These are phyloP conservation scores for Capronia coronata DNA, from an alignment of 2,329 filamentous ascomycete genomes.

Conservation along the genomic window DNA sequence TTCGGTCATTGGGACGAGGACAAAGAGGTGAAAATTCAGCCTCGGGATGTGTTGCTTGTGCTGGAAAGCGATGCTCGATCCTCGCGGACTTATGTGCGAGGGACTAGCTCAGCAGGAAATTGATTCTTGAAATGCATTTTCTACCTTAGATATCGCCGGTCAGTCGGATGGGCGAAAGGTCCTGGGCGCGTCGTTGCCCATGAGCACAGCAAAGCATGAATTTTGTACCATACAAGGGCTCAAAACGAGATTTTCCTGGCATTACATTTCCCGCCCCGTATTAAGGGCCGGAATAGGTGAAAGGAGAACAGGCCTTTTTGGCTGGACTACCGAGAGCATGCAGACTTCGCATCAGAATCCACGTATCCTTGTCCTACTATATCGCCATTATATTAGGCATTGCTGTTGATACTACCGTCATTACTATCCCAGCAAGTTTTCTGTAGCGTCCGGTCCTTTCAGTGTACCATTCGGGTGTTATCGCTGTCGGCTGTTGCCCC, in stretches of 20 bases:
- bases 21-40: slow-evolving; percentile 71
- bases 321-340: not conserved
- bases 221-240: slow-evolving; percentile 16
- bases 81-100: slow-evolving; percentile 39
- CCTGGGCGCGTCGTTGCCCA: not conserved
- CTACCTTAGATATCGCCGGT: slow-evolving; percentile 16
- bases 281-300: too few relatives aligned
- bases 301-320: not conserved
- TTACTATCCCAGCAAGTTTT: too few relatives aligned
- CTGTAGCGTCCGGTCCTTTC: too few relatives aligned
- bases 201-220: slow-evolving; percentile 1
- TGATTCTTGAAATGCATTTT: slow-evolving; percentile 22
- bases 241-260: not conserved
- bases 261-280: not conserved
- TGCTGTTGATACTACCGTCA: too few relatives aligned
- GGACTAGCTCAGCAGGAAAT: slow-evolving; percentile 30
- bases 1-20: slow-evolving; percentile 73
- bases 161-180: not conserved
- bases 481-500: not conserved
- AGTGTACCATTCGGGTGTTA: not conserved
- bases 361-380: too few relatives aligned
- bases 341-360: not conserved
- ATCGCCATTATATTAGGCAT: too few relatives aligned
- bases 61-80: slow-evolving; percentile 67
- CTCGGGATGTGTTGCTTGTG: slow-evolving; percentile 73